phyloP scores from a whole-genome alignment of 805 yeast genomes.

The Saturnispora saitoi region DNA sequence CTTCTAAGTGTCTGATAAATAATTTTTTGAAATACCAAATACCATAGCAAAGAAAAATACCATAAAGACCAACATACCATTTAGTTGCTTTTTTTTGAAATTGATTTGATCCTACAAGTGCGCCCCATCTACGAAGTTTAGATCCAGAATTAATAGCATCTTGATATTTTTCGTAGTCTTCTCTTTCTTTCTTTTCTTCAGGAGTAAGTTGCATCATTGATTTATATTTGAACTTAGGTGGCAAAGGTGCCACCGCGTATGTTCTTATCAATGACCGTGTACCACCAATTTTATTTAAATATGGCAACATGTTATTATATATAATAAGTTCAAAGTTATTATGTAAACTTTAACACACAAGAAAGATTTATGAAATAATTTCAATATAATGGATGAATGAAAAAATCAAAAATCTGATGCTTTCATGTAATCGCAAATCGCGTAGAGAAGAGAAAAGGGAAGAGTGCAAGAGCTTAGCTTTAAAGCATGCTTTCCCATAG shows the following conservation, averaged over 20 bases:
- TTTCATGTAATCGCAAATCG: too few relatives aligned
- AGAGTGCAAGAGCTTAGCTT: too few relatives aligned
- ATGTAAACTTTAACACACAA: too few relatives aligned
- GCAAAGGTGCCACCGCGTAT: slow-evolving; percentile 10
- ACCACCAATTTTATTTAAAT: not conserved
- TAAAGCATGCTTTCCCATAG: too few relatives aligned
- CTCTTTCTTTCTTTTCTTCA: slow-evolving; percentile 24
- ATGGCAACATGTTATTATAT: not conserved
- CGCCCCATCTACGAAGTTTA: slow-evolving; percentile 40
- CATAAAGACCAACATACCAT: slow-evolving; percentile 53
- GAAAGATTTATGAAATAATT: too few relatives aligned
- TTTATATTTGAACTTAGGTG: slow-evolving; percentile 25
- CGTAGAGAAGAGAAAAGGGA: too few relatives aligned
- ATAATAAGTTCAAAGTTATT: too few relatives aligned
- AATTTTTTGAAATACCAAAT: slow-evolving; percentile 58
- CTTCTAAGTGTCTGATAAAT: slow-evolving; percentile 55
- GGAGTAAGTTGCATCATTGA: slow-evolving; percentile 22
- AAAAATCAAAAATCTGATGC: too few relatives aligned
- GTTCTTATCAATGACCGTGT: not conserved
- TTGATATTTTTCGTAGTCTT: slow-evolving; percentile 22
- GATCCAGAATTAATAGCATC: slow-evolving; percentile 30
- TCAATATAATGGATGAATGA: too few relatives aligned
- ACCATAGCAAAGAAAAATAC: slow-evolving; percentile 48
- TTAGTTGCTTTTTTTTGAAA: slow-evolving; percentile 58
- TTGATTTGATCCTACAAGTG: slow-evolving; percentile 42